These are phyloP conservation scores for Huntiella omanensis DNA, from an alignment of 2,329 filamentous ascomycete genomes.

Conservation along the genomic window DNA sequence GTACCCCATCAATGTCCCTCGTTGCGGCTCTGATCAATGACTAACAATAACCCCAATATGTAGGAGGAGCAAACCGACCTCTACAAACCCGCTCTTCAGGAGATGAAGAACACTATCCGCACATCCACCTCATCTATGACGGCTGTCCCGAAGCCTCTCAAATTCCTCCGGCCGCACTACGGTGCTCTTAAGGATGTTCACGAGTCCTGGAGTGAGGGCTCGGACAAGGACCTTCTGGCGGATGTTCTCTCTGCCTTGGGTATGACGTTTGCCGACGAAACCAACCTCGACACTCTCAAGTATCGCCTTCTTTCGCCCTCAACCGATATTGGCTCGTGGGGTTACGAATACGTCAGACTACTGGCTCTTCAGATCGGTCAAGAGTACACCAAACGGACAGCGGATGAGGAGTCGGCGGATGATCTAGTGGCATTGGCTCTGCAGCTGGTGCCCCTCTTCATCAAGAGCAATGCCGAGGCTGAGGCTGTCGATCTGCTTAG, in stretches of 20 bases:
- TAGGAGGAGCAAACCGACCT: conserved; percentile 74
- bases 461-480: conserved; percentile 93
- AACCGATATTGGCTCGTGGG: conserved; percentile 89
- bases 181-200: conserved; percentile 73
- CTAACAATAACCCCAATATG: not conserved
- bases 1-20: not conserved
- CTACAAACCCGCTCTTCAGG: conserved; percentile 82
- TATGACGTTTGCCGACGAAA: conserved; percentile 97
- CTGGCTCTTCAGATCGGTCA: conserved; percentile 88
- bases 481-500: conserved; percentile 95
- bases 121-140: conserved; percentile 99
- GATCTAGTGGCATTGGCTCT: conserved; percentile 75
- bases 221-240: conserved; percentile 76
- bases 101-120: conserved; percentile 97
- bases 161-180: conserved; percentile 95
- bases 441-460: conserved; percentile 76
- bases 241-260: conserved; percentile 94
- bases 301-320: conserved; percentile 80
- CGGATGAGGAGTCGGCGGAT: conserved; percentile 63
- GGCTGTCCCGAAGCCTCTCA: conserved; percentile 91
- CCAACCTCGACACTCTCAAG: conserved; percentile 87
- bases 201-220: conserved; percentile 68
- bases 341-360: conserved; percentile 94
- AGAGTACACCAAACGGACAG: conserved; percentile 75
- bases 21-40: conserved; percentile 5